These are phyloP conservation scores for Discostella pseudostelligera DNA, from an alignment of 108 stramenopile species.

Conservation along the genomic window DNA sequence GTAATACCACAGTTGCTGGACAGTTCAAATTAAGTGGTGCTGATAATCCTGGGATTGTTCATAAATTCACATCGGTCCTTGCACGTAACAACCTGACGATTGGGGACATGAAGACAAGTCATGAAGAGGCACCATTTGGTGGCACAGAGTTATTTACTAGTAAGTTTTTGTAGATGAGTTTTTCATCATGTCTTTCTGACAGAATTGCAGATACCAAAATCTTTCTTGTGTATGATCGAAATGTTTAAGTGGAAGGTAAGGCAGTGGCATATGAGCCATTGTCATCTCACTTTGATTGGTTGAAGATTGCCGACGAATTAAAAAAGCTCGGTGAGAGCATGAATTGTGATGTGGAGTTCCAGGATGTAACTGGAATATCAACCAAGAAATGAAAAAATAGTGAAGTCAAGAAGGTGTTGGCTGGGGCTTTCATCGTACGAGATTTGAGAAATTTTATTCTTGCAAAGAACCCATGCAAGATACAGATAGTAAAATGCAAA, in stretches of 20 bases:
- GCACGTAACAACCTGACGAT: slow-evolving; percentile 61
- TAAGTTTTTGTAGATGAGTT: background rate
- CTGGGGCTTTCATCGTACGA: too few species aligned
- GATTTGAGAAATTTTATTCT: too few species aligned
- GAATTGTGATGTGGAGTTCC: slow-evolving; percentile 70
- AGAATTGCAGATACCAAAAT: background rate
- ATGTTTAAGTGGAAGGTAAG: slow-evolving; percentile 56
- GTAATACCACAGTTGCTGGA: slow-evolving; percentile 29
- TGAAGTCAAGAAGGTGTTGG: too few species aligned
- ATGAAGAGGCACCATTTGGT: slow-evolving; percentile 39
- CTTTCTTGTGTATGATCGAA: background rate
- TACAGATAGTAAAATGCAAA: too few species aligned
- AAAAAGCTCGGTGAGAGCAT: slow-evolving; percentile 57
- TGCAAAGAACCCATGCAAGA: too few species aligned
- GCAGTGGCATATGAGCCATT: slow-evolving; percentile 58
- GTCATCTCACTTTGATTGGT: slow-evolving; percentile 56
- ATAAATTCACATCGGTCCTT: slow-evolving; percentile 65
- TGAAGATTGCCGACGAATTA: slow-evolving; percentile 54
- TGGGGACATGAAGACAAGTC: slow-evolving; percentile 66
- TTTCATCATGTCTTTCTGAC: background rate
- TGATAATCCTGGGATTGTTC: slow-evolving; percentile 77
- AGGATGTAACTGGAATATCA: slow-evolving; percentile 31
- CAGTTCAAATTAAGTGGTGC: slow-evolving; percentile 58
- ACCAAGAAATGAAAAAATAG: slow-evolving; percentile 53
- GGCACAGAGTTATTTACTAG: slow-evolving; percentile 38